These are phyloP conservation scores for Fomitiporia mediterranea DNA, from an alignment of 1,284 basidiomycete genomes.

Conservation along the genomic window DNA sequence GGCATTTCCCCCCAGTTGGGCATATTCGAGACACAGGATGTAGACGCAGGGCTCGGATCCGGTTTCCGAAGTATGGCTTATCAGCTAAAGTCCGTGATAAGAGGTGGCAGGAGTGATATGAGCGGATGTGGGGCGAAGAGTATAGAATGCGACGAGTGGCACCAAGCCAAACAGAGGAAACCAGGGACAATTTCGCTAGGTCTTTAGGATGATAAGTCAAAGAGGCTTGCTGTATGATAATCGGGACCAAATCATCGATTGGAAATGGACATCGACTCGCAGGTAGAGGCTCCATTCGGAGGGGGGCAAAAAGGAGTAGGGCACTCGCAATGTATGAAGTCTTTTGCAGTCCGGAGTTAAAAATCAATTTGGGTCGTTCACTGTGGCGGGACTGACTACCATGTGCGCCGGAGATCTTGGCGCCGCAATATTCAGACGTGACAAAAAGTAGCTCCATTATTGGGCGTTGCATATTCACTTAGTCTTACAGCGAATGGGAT, in stretches of 20 bases:
- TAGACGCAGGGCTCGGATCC: background rate
- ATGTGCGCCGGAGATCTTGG: too few relatives aligned
- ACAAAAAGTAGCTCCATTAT: too few relatives aligned
- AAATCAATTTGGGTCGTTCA: too few relatives aligned
- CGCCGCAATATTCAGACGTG: too few relatives aligned
- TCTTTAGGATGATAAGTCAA: background rate
- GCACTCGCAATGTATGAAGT: background rate
- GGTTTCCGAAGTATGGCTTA: background rate
- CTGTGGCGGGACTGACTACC: too few relatives aligned
- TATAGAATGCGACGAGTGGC: constrained; percentile 5
- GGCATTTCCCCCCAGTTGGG: background rate
- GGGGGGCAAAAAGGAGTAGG: background rate
- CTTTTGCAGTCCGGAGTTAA: too few relatives aligned
- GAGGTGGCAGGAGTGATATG: constrained; percentile 10
- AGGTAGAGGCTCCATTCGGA: background rate
- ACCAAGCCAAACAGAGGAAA: constrained; percentile 7
- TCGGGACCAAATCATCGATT: constrained; percentile 10
- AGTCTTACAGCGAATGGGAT: too few relatives aligned
- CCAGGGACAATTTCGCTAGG: background rate
- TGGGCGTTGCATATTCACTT: too few relatives aligned
- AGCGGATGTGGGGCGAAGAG: background rate
- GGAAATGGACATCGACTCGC: background rate
- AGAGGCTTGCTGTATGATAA: constrained; percentile 5
- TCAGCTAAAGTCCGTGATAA: constrained; percentile 7
- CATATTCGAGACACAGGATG: constrained; percentile 5